These are phyloP conservation scores for Croton setiger DNA, from an alignment of 441 rosid species.

Conservation along the genomic window DNA sequence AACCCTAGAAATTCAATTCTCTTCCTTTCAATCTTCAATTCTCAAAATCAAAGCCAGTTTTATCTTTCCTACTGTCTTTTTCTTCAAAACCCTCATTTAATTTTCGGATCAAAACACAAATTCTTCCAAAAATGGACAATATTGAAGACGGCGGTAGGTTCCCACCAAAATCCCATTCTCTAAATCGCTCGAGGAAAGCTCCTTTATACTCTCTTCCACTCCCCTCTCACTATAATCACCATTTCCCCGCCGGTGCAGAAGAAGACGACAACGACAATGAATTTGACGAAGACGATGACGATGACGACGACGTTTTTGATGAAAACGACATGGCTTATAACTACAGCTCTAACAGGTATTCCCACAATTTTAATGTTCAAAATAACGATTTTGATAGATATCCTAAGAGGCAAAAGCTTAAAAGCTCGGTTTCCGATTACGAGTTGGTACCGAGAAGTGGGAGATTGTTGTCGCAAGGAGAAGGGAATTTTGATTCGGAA, in stretches of 20 bases:
- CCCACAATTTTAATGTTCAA: slow-evolving; percentile 19
- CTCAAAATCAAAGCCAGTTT: not conserved
- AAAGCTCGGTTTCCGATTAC: slow-evolving; percentile 52
- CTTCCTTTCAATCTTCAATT: not conserved
- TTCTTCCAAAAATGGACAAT: slow-evolving; percentile 47
- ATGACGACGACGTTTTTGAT: slow-evolving; percentile 3
- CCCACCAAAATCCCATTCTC: slow-evolving; percentile 41
- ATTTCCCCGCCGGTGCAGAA: slow-evolving; percentile 32
- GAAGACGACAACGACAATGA: slow-evolving; percentile 38
- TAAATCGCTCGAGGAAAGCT: slow-evolving; percentile 30
- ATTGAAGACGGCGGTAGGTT: slow-evolving; percentile 57
- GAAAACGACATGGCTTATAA: slow-evolving; percentile 24
- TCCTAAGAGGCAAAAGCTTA: slow-evolving; percentile 68
- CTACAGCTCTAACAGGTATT: slow-evolving; percentile 29
- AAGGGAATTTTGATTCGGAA: slow-evolving; percentile 43
- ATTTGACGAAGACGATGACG: slow-evolving; percentile 24
- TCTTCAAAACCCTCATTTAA: not conserved
- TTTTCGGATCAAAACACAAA: not conserved
- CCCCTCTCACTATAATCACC: slow-evolving; percentile 31
- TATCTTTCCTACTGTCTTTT: not conserved
- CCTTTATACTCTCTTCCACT: slow-evolving; percentile 27
- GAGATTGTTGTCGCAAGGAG: slow-evolving; percentile 38
- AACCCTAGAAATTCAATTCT: slow-evolving; percentile 10
- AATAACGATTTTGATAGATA: slow-evolving; percentile 39
- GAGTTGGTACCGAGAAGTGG: slow-evolving; percentile 59